Evolutionary conservation across 176 grass and related monocot species (phyloP), one percentile per base, ranked within the genome.

Genomic region (Oryza meridionalis): DNA sequence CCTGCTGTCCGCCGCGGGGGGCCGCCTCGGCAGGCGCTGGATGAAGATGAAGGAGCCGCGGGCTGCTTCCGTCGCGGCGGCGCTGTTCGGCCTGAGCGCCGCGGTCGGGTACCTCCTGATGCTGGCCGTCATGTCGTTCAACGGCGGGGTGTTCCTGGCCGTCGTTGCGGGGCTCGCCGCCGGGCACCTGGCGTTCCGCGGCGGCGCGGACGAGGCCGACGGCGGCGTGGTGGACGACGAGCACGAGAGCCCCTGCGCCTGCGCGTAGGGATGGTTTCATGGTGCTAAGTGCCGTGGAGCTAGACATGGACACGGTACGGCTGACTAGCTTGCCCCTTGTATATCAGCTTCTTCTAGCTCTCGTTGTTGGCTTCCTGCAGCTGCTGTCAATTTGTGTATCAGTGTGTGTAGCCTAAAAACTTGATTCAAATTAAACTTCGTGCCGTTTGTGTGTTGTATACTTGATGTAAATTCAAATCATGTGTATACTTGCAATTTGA

Each of bases 121-220:
- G 90, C 75, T 92, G 5, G 90, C 86, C 26, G 73, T 92, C 43
- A 92, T 92, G 90, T 88, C 90, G 19, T 92, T 88, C 78, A 92
- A 92, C 81, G 83, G 71, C 61, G 90, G 86, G 0, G 86, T 92
- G 26, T 86, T 92, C 71, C 14, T 88, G 51, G 86, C 86, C 59
- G 65, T 86, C 67, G 86, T 92, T 11, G 62, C 69, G 4, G 90
- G 90, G 65, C 70, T 92, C 29, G 86, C 74, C 9, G 19, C 61
- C 32, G 86, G 90, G 32, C 88, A 92, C 84, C 68, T 92, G 16
- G n/a, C 80, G 11, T 92, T 92, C 42, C 70, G 90, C 37, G 86
- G 86, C 62, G 82, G 72, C 3, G 78, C 37, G 14, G 90, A 88
- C 33, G 90, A 88, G 51, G 51, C 19, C 46, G 83, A 83, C 53